Percentiles rank a stretch among this genome's conserved stretches.
phyloP scores from a whole-genome alignment of 2,329 filamentous ascomycete genomes.

The Pseudocercospora cruenta region DNA sequence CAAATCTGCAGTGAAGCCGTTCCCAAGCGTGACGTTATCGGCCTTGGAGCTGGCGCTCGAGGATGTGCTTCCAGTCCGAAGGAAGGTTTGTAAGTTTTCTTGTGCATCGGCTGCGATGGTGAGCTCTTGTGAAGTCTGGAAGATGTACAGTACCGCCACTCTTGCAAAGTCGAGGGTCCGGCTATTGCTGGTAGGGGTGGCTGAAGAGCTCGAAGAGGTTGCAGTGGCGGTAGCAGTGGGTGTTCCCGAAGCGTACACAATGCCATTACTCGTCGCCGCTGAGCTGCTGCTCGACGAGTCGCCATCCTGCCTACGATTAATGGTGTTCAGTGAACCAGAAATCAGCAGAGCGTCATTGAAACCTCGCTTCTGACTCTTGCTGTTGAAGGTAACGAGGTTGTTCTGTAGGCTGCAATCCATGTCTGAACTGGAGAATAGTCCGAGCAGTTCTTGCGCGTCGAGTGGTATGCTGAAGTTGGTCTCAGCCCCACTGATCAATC shows the following conservation, averaged over 20 bases:
- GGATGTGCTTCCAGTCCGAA: constrained; percentile 27
- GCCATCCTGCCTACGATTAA: constrained; percentile 20
- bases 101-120: constrained; percentile 49
- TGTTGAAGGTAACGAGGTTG: constrained; percentile 81
- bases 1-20: constrained; percentile 33
- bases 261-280: constrained; percentile 36
- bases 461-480: constrained; percentile 77
- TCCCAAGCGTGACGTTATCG: constrained; percentile 35
- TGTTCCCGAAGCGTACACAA: constrained; percentile 34
- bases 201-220: constrained; percentile 19
- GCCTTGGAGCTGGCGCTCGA: constrained; percentile 26
- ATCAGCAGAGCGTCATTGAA: constrained; percentile 6
- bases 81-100: constrained; percentile 44
- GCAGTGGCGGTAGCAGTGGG: constrained; percentile 22
- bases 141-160: constrained; percentile 49
- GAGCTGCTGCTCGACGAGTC: constrained; percentile 1
- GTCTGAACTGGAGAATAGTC: constrained; percentile 73
- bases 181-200: constrained; percentile 28
- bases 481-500: constrained; percentile 67
- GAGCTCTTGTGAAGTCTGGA: constrained; percentile 47
- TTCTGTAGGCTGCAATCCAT: constrained; percentile 86
- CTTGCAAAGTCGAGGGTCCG: constrained; percentile 49
- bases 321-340: background rate
- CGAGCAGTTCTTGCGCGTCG: constrained; percentile 68
- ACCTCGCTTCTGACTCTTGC: constrained; percentile 40